Evolutionary conservation across 352 stramenopile genomes (phyloP), one percentile per base, ranked within the genome.

Genomic region (Pythium periplocum): DNA sequence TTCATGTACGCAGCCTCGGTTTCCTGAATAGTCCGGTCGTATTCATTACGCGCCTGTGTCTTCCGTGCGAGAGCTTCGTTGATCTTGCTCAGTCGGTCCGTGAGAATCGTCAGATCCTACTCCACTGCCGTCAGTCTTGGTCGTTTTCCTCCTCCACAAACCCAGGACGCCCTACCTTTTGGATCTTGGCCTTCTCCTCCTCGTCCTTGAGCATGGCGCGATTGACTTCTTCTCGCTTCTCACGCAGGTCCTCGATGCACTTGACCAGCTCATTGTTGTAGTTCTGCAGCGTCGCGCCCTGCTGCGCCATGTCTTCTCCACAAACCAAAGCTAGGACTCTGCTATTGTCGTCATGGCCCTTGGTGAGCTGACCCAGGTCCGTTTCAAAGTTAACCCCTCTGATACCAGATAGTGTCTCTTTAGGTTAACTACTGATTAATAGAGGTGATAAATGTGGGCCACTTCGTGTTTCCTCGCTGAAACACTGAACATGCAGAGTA

Each of bases 251-350:
- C 58, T 98, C 92, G 59, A 98, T 98, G 69, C 90, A 97, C 58
- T 97, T 97, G 52, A 98, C 91, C 31, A 97, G 75, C 66, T 98
- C 90, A 74, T 97, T 98, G 73, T 98, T 98, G 78, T 97, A 98
- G 73, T 97, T 97, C 69, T 97, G 87, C 53, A 97, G 81, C 51
- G 90, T 96, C 58, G 90, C 88, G 37, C 91, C 91, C 60, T 98
- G 91, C 53, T 96, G 84, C 57, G 91, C 88, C 88, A 93, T 90
- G 17, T 26, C 17, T 26, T 26, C 17, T 26, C 17, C 17, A 26
- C 17, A 26, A 26, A 26, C 17, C 17, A 26, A 26, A 26, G 17
- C 17, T 26, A 26, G 17, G 17, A 26, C 17, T 26, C 17, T 26
- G 17, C 44, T 46, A 17, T 46, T 46, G n/a, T 46, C 10, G 17